A percentile compares a stretch with the other conserved stretches of the same genome.
These are phyloP conservation scores for Boletus speciosus DNA, from an alignment of 768 basidiomycete genomes.

Conservation along the genomic window DNA sequence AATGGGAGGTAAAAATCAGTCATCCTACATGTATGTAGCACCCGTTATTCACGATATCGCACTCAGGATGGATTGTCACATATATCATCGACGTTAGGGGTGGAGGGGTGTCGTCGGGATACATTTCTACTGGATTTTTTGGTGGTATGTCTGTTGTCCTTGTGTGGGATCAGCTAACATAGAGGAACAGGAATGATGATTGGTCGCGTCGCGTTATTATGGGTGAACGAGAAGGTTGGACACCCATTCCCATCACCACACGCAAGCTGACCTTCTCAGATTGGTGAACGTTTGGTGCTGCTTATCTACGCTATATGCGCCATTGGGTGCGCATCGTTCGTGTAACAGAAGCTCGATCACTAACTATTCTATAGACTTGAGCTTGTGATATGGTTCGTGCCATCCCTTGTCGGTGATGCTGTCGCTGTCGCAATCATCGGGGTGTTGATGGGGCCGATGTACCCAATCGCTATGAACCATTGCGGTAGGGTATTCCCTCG, in stretches of 20 bases:
- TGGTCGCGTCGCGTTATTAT: constrained; percentile 29
- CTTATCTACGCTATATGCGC: constrained; percentile 30
- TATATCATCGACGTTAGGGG: constrained; percentile 43
- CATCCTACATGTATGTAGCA: not conserved
- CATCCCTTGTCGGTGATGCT: constrained; percentile 60
- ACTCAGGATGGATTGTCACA: constrained; percentile 64
- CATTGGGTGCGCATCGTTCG: constrained; percentile 21
- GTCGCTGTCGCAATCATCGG: constrained; percentile 64
- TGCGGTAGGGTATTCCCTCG: constrained; percentile 34
- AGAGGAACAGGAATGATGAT: constrained; percentile 23
- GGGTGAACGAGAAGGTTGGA: constrained; percentile 27
- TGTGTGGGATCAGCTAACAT: not conserved
- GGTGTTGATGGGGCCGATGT: constrained; percentile 71
- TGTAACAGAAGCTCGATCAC: not conserved
- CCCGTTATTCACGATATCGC: not conserved
- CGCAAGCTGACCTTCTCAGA: constrained; percentile 13
- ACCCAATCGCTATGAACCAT: constrained; percentile 49
- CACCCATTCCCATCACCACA: no score
- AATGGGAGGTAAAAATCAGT: constrained; percentile 36
- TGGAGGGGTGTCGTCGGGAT: constrained; percentile 46
- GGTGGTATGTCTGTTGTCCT: constrained; percentile 13
- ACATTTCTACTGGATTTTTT: constrained; percentile 42
- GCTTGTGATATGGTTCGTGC: constrained; percentile 65
- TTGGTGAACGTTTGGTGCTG: constrained; percentile 31
- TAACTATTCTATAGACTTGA: constrained; percentile 44